Conservation (phyloP, 129 eudicot genomes). For the Artemisia tridentata region DNA sequence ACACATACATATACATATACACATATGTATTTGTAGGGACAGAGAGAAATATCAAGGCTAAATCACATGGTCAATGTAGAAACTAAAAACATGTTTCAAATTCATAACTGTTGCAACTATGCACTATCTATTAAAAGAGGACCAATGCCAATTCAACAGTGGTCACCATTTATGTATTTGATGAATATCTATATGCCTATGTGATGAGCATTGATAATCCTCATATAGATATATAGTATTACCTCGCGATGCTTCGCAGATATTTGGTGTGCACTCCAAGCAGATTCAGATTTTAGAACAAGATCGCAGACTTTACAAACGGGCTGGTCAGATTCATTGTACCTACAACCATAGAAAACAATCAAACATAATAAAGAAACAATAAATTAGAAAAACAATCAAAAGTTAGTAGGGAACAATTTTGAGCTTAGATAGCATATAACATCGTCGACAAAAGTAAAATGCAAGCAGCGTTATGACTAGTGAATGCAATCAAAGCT, state of each 20-base stretch:
- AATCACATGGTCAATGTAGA: no score
- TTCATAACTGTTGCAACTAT: not conserved
- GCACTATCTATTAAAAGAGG: not conserved
- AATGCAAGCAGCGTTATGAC: not conserved
- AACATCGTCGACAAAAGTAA: constrained; percentile 1
- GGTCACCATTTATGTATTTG: not conserved
- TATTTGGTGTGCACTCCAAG: constrained; percentile 85
- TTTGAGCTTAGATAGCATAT: not conserved
- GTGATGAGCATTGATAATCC: constrained; percentile 9
- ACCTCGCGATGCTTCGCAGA: constrained; percentile 96
- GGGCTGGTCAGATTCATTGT: constrained; percentile 78
- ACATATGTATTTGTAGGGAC: no score
- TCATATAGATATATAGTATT: constrained; percentile 2
- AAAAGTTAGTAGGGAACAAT: not conserved
- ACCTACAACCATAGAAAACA: constrained; percentile 46
- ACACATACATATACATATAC: not conserved
- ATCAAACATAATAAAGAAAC: not conserved
- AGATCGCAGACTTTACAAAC: constrained; percentile 88
- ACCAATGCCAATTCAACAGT: not conserved
- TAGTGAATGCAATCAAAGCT: not conserved
- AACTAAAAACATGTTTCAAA: no score
- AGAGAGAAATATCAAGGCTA: no score
- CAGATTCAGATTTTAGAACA: constrained; percentile 77
- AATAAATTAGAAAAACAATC: not conserved
- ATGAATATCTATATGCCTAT: not conserved